phyloP scores from a whole-genome alignment of 352 stramenopile species.

The Phytophthora foliorum region DNA sequence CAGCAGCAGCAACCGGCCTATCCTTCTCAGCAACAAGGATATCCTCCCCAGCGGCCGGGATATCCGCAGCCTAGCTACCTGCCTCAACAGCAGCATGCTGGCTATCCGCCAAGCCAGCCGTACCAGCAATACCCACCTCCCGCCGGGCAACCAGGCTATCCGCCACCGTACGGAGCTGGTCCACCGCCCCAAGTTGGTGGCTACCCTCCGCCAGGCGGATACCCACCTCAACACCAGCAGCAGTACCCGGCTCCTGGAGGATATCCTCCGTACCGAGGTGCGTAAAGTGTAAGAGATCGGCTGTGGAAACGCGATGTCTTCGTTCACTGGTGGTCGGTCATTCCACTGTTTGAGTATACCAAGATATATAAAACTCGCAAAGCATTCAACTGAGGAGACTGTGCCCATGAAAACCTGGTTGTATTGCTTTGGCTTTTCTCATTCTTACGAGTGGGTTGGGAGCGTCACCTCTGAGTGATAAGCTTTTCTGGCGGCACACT shows the following conservation, averaged over 20 bases:
- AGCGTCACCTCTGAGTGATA: too few relatives aligned
- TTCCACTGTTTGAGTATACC: too few relatives aligned
- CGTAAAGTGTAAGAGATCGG: slow-evolving; percentile 21
- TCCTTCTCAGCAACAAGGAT: slow-evolving; percentile 28
- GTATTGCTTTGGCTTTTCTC: too few relatives aligned
- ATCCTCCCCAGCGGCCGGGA: slow-evolving; percentile 28
- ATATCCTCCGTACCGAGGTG: slow-evolving; percentile 42
- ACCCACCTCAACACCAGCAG: slow-evolving; percentile 24
- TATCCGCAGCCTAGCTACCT: slow-evolving; percentile 25
- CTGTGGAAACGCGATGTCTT: slow-evolving; percentile 3
- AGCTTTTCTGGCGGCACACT: too few relatives aligned
- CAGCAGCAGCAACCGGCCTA: slow-evolving; percentile 20
- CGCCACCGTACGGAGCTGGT: slow-evolving; percentile 40
- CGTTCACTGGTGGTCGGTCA: neutral
- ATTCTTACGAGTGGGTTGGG: too few relatives aligned
- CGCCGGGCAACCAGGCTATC: slow-evolving; percentile 40
- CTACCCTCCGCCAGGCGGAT: slow-evolving; percentile 35
- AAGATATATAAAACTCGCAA: neutral
- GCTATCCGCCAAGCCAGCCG: neutral
- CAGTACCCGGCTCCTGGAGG: slow-evolving; percentile 34
- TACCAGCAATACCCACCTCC: slow-evolving; percentile 16
- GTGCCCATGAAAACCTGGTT: too few relatives aligned
- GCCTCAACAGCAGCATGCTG: slow-evolving; percentile 5
- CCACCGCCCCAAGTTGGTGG: slow-evolving; percentile 35
- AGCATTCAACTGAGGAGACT: neutral